Evolutionary conservation across 2,329 filamentous ascomycete species (phyloP).

Genomic region (Myriosclerotinia duriaeana): DNA sequence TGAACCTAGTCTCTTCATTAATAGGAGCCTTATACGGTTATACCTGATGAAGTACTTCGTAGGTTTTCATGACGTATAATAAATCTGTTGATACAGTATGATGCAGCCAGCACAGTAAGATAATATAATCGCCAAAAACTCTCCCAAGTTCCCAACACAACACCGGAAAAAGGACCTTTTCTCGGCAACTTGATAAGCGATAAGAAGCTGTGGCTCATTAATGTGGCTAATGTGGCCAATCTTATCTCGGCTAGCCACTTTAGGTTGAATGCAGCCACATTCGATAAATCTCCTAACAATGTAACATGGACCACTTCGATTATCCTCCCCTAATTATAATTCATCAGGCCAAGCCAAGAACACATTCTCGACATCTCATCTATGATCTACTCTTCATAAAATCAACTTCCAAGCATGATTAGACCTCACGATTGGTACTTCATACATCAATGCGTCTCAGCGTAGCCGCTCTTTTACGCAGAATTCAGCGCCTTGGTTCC

Average conservation of each 20-base stretch:
- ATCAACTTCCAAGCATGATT: background rate
- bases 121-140: no score
- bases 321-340: background rate
- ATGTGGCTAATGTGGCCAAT: background rate
- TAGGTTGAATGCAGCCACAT: slow-evolving; percentile 2
- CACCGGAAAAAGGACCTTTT: background rate
- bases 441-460: slow-evolving; percentile 19
- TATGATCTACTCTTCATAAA: background rate
- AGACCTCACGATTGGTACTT: no score
- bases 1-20: no score
- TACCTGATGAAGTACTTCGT: no score
- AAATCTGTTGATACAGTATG: no score
- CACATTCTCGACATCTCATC: background rate
- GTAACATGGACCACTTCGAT: background rate
- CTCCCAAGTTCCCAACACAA: background rate
- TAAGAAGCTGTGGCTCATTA: slow-evolving; percentile 7
- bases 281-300: background rate
- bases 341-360: background rate
- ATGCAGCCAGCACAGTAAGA: no score
- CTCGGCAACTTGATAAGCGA: background rate
- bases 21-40: no score
- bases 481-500: slow-evolving; percentile 16
- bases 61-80: no score
- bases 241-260: no score
- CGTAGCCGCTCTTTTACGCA: slow-evolving; percentile 13